A percentile compares a stretch with the other conserved stretches of the same genome.
phyloP scores from a whole-genome alignment of 2,329 filamentous ascomycete species.

The Trichoderma asperellum region DNA sequence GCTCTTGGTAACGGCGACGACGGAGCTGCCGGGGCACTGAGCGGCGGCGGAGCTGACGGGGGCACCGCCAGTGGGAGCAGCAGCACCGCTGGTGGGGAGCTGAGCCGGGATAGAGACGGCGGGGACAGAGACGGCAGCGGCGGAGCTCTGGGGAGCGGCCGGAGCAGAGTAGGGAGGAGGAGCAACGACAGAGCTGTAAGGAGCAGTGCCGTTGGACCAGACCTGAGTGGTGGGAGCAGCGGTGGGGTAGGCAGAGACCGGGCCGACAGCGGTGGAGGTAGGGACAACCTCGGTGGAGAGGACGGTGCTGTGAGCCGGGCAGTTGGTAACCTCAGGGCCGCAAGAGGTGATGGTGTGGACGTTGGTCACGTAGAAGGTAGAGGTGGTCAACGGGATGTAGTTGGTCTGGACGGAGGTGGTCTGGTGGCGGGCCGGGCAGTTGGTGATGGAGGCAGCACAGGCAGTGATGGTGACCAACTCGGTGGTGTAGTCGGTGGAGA shows the following conservation, averaged over 20 bases:
- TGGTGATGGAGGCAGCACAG: slow-evolving; percentile 61
- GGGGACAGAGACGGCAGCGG: slow-evolving; percentile 21
- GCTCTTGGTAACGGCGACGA: slow-evolving; percentile 59
- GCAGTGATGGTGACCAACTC: slow-evolving; percentile 64
- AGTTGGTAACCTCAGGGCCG: slow-evolving; percentile 64
- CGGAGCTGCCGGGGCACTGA: slow-evolving; percentile 43
- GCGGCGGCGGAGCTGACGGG: slow-evolving; percentile 20
- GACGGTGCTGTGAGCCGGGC: slow-evolving; percentile 52
- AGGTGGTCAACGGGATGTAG: slow-evolving; percentile 51
- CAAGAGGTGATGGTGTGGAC: slow-evolving; percentile 66
- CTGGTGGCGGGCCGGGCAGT: slow-evolving; percentile 58
- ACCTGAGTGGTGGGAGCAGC: slow-evolving; percentile 31
- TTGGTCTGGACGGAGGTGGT: slow-evolving; percentile 46
- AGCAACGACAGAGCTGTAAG: slow-evolving; percentile 38
- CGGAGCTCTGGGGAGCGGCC: background rate
- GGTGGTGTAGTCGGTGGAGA: slow-evolving; percentile 60
- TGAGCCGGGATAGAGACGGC: slow-evolving; percentile 9
- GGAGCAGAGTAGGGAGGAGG: slow-evolving; percentile 47
- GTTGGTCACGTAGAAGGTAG: slow-evolving; percentile 61
- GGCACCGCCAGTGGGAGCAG: slow-evolving; percentile 27
- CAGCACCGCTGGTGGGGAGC: slow-evolving; percentile 30
- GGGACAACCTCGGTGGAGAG: slow-evolving; percentile 44
- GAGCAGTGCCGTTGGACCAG: slow-evolving; percentile 33
- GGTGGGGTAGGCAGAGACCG: slow-evolving; percentile 40
- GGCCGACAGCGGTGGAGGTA: slow-evolving; percentile 49